phyloP scores from a whole-genome alignment of 805 yeast genomes.

The Osmozyma mogii region DNA sequence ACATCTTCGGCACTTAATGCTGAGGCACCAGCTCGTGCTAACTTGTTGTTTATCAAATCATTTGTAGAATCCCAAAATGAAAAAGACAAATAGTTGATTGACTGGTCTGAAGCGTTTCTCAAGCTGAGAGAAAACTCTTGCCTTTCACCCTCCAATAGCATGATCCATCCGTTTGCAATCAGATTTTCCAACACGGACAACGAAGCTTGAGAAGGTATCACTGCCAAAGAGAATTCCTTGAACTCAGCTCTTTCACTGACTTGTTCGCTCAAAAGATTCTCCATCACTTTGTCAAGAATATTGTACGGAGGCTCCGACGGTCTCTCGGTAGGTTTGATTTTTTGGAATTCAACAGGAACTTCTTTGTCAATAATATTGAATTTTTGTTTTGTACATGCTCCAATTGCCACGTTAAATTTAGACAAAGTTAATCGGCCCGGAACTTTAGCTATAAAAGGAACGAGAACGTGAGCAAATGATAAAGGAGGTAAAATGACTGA shows the following conservation, averaged over 20 bases:
- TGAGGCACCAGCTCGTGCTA: conserved; percentile 20
- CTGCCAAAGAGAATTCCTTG: conserved; percentile 20
- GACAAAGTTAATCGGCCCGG: conserved; percentile 42
- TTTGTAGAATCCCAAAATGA: conserved; percentile 67
- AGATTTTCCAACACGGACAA: conserved; percentile 44
- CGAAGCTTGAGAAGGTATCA: conserved; percentile 50
- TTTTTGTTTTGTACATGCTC: conserved; percentile 40
- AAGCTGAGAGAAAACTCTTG: conserved; percentile 42
- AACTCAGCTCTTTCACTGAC: conserved; percentile 12
- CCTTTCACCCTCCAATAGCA: conserved; percentile 75
- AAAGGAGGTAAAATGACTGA: conserved; percentile 18
- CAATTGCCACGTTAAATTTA: conserved; percentile 45
- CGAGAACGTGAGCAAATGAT: conserved; percentile 27
- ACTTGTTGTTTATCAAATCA: conserved; percentile 51
- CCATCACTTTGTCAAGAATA: conserved; percentile 11
- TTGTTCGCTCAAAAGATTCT: conserved; percentile 19
- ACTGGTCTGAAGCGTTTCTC: conserved; percentile 50
- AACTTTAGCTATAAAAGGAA: conserved; percentile 41
- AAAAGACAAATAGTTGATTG: conserved; percentile 50
- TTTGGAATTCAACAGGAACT: conserved; percentile 7
- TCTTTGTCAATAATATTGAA: conserved; percentile 35
- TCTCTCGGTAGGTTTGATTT: conserved; percentile 4
- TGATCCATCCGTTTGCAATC: conserved; percentile 57
- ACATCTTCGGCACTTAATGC: conserved; percentile 51
- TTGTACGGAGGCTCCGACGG: neutral